Percentiles rank a stretch among this genome's conserved stretches.
Conservation (phyloP, 2,329 filamentous ascomycete genomes). For the Nemania sp. region DNA sequence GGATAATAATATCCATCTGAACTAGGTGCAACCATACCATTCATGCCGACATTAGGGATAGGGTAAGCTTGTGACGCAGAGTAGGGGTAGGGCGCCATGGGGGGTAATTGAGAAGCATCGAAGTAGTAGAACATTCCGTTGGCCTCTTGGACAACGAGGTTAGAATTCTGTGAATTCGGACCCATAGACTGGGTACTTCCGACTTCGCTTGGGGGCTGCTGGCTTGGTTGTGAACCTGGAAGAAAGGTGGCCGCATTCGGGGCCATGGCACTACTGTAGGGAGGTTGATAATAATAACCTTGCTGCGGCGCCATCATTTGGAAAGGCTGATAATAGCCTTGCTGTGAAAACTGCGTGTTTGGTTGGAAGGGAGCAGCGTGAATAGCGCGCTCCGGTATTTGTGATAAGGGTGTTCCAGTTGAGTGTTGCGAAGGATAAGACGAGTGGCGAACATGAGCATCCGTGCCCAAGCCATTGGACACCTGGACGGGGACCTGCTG, state of each 20-base stretch:
- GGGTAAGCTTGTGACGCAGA: slow-evolving; percentile 64
- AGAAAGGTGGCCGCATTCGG: slow-evolving; percentile 67
- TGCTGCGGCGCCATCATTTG: slow-evolving; percentile 69
- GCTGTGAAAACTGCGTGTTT: slow-evolving; percentile 71
- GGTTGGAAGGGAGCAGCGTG: slow-evolving; percentile 92
- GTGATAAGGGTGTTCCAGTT: slow-evolving; percentile 84
- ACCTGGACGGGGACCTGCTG: slow-evolving; percentile 90
- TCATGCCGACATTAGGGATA: slow-evolving; percentile 72
- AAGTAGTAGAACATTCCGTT: slow-evolving; percentile 98
- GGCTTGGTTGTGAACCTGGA: slow-evolving; percentile 61
- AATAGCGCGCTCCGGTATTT: slow-evolving; percentile 92
- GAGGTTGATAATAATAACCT: slow-evolving; percentile 76
- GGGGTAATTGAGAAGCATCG: slow-evolving; percentile 78
- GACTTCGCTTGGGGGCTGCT: slow-evolving; percentile 56
- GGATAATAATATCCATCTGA: slow-evolving; percentile 78
- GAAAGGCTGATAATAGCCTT: slow-evolving; percentile 70
- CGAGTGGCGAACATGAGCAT: slow-evolving; percentile 73
- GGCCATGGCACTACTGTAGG: slow-evolving; percentile 52
- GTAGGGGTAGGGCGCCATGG: slow-evolving; percentile 61
- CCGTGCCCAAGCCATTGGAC: slow-evolving; percentile 65
- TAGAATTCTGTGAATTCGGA: slow-evolving; percentile 67
- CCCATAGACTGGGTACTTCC: slow-evolving; percentile 53
- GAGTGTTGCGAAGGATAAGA: slow-evolving; percentile 79
- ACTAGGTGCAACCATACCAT: slow-evolving; percentile 81
- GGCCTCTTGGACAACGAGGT: slow-evolving; percentile 82